phyloP scores from a whole-genome alignment of 2,329 filamentous ascomycete genomes.

The Scedosporium apiospermum region DNA sequence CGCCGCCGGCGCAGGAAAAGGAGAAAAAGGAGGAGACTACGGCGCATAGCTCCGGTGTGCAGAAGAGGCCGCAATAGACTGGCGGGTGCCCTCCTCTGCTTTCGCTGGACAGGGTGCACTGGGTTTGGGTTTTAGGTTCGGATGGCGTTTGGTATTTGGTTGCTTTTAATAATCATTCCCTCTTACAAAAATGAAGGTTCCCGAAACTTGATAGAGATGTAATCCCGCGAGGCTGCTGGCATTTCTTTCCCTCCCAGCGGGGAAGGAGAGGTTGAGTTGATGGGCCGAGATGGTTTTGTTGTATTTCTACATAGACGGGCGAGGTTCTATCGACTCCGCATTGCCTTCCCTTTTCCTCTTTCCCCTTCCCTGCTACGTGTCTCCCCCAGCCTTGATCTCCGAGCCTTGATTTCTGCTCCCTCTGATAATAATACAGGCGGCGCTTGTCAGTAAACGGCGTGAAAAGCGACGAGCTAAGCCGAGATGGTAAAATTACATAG shows the following conservation, averaged over 20 bases:
- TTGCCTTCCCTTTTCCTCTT: neutral
- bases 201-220: neutral
- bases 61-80: conserved; percentile 13
- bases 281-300: conserved; percentile 7
- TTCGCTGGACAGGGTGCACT: no score
- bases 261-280: neutral
- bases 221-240: neutral
- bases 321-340: neutral
- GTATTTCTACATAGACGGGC: conserved; percentile 1
- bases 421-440: no score
- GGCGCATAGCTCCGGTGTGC: conserved; percentile 28
- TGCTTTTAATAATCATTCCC: neutral
- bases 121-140: no score
- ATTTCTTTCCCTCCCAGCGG: neutral
- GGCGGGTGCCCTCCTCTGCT: no score
- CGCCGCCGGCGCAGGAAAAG: conserved; percentile 8
- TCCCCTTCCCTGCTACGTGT: neutral
- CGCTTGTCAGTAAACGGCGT: no score
- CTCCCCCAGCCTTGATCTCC: no score
- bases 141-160: neutral
- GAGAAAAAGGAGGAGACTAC: conserved; percentile 11
- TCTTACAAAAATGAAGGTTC: neutral
- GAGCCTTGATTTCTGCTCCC: no score
- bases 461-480: no score
- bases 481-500: no score